These are phyloP conservation scores for Picochlorum costavermella DNA, from an alignment of 139 green algal species.

Conservation along the genomic window DNA sequence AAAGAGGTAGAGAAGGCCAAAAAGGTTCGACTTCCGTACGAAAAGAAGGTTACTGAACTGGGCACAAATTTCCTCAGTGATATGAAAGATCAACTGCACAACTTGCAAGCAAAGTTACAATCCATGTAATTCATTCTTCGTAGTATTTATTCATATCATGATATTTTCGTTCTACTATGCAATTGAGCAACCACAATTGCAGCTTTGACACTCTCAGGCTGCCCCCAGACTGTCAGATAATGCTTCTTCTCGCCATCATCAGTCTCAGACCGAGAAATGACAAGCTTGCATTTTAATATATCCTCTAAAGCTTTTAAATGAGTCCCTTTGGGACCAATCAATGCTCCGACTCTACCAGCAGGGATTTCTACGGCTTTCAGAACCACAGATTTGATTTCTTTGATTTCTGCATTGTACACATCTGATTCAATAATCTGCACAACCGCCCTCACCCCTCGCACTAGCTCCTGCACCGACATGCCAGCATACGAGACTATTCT, in stretches of 20 bases:
- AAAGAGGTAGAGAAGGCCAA: conserved; percentile 69
- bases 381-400: conserved; percentile 18
- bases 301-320: conserved; percentile 30
- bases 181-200: conserved; percentile 8
- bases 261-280: conserved; percentile 10
- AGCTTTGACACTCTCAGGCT: conserved; percentile 22
- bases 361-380: conserved; percentile 24
- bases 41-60: conserved; percentile 25
- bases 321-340: conserved; percentile 21
- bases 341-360: conserved; percentile 13
- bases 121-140: no score
- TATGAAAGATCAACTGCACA: conserved; percentile 12
- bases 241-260: background rate
- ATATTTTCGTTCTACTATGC: background rate
- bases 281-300: conserved; percentile 26
- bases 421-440: conserved; percentile 15
- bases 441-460: conserved; percentile 14
- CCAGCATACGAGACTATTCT: conserved; percentile 18
- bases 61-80: conserved; percentile 6
- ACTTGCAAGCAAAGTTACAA: conserved; percentile 7
- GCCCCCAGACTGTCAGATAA: conserved; percentile 20
- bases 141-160: conserved; percentile 8
- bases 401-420: conserved; percentile 20
- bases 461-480: background rate
- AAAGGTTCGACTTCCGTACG: conserved; percentile 19